These are phyloP conservation scores for Kuraishia floccosa DNA, from an alignment of 805 yeast genomes.

Conservation along the genomic window DNA sequence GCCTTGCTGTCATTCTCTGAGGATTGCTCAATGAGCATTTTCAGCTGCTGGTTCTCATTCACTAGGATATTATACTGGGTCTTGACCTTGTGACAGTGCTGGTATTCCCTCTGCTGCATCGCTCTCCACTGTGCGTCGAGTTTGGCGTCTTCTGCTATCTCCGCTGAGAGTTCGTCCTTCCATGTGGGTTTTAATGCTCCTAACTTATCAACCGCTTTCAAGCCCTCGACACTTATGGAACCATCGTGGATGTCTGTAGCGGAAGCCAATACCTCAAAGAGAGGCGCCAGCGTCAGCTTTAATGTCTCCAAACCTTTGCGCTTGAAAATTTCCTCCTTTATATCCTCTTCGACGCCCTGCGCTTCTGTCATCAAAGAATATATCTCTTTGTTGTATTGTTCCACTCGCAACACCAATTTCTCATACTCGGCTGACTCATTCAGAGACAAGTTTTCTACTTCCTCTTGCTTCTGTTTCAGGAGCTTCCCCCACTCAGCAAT, in stretches of 20 bases:
- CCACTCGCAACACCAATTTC: conserved; percentile 10
- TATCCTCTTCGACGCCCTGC: conserved; percentile 19
- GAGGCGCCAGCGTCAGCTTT: conserved; percentile 10
- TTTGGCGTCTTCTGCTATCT: conserved; percentile 19
- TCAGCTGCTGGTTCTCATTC: conserved; percentile 7
- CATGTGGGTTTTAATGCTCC: conserved; percentile 16
- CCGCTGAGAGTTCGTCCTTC: conserved; percentile 15
- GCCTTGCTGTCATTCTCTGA: too few relatives aligned
- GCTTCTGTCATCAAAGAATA: conserved; percentile 14
- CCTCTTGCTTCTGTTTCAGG: conserved; percentile 12
- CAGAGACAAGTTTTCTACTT: neutral
- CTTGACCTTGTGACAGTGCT: conserved; percentile 14
- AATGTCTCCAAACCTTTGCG: conserved; percentile 14
- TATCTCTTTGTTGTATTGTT: conserved; percentile 14
- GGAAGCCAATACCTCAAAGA: conserved; percentile 12
- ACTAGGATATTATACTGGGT: conserved; percentile 8
- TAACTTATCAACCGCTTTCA: conserved; percentile 10
- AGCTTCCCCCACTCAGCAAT: conserved; percentile 20
- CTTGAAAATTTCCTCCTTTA: conserved; percentile 13
- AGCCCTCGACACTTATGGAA: conserved; percentile 14
- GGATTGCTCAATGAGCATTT: too few relatives aligned
- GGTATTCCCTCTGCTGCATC: conserved; percentile 22
- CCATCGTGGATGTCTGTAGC: conserved; percentile 17
- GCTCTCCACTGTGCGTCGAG: conserved; percentile 27
- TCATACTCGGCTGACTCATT: conserved; percentile 6